Base-by-base conservation (phyloP, 1,284 basidiomycete species). In the Puccinia sorghi region DNA sequence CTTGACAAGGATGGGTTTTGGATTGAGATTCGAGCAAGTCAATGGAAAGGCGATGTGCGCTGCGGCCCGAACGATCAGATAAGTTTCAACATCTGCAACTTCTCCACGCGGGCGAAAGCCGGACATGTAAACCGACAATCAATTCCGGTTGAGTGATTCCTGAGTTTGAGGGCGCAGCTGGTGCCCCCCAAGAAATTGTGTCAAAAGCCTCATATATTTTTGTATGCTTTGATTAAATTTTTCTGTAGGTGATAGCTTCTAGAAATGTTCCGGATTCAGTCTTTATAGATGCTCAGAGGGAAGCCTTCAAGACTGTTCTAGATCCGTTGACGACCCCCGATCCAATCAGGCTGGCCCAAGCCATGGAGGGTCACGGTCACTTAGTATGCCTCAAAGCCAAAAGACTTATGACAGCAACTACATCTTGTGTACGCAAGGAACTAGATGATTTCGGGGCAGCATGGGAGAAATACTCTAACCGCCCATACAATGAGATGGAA, bases 21-120 rank as follows among this genome's bases (percentile, higher is more conserved):
- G 75, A 78, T 78, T 20, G 75, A 78, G 50, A 78, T 78, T 32
- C 75, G 75, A 17, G 52, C 27, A 17, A 78, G 75, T 37, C 75
- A 78, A 71, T 78, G 75, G 75, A 78, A 78, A 50, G 75, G 52
- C 50, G 50, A 76, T 37, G 74, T 76, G 41, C 32, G n/a, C 17
- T 69, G 63, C 63, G 15, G 13, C 15, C 56, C 64, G 15, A n/a
- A 61, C n/a, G 64, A 54, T 32, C 11, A 39, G 1, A 57, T 70
- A 15, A n/a, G 39, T 6, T 78, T 78, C 32, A 78, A 78, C 43
- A 41, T 78, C 17, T 69, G 64, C 46, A 54, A 69, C 37, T 46
- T 43, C 48, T 78, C 75, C 13, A 66, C 48, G 9, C 52, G 20
- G 3, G 66, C 66, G 25, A 78, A 48, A 25, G 22, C 52, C n/a